Conservation (phyloP, 192 early-diverging fungal genomes). For the Funneliformis geosporum region DNA sequence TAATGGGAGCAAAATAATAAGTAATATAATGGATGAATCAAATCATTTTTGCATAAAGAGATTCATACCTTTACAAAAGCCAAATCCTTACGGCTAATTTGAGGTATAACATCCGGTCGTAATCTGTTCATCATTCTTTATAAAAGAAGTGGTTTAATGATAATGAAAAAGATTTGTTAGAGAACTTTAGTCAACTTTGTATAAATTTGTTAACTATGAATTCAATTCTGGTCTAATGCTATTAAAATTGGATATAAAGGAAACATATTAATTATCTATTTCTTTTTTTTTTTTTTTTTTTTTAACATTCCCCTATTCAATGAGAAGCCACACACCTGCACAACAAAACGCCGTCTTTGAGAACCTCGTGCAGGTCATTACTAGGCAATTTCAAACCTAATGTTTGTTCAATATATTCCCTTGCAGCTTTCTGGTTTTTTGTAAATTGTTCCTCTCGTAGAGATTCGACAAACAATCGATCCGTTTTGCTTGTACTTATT, state of each 20-base stretch:
- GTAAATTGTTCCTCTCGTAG: conserved; percentile 62
- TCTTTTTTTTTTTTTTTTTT: too few species aligned
- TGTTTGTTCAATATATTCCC: conserved; percentile 63
- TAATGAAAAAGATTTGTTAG: background rate
- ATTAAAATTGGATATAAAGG: background rate
- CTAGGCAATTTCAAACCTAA: conserved; percentile 57
- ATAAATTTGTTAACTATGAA: background rate
- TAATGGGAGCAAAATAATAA: background rate
- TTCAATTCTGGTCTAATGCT: conserved; percentile 13
- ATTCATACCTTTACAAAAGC: conserved; percentile 70
- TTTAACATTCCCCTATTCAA: background rate
- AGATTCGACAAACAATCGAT: conserved; percentile 52
- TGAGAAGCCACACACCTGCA: conserved; percentile 60
- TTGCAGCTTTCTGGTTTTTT: conserved; percentile 63
- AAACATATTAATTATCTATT: background rate
- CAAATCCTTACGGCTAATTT: conserved; percentile 67
- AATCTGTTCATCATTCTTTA: conserved; percentile 74
- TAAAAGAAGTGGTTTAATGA: conserved; percentile 10
- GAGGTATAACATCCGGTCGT: conserved; percentile 69
- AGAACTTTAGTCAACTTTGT: too few species aligned
- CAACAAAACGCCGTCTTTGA: conserved; percentile 77
- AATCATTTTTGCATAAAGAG: background rate
- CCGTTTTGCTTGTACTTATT: conserved; percentile 39
- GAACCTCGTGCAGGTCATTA: conserved; percentile 56
- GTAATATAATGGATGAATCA: conserved; percentile 1